phyloP scores from a whole-genome alignment of 2,329 filamentous ascomycete genomes.

The Ramichloridium luteum region DNA sequence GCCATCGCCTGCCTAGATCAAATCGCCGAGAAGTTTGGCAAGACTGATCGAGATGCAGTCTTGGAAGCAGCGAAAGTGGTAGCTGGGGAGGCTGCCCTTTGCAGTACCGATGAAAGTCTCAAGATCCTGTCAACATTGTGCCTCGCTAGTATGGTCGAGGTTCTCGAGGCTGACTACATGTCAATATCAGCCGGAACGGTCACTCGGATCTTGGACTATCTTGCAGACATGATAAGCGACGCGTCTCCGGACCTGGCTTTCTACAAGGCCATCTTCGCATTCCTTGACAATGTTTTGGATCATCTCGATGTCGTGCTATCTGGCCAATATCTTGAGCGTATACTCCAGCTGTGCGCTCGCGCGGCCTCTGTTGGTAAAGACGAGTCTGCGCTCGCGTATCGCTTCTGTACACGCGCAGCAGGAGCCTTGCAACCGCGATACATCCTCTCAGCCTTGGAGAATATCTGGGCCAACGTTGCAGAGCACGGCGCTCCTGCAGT shows the following conservation, averaged over 20 bases:
- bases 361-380: conserved; percentile 40
- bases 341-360: conserved; percentile 59
- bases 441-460: conserved; percentile 60
- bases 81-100: conserved; percentile 62
- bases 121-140: conserved; percentile 78
- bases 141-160: conserved; percentile 77
- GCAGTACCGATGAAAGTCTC: conserved; percentile 58
- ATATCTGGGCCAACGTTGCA: conserved; percentile 54
- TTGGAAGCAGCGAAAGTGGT: conserved; percentile 64
- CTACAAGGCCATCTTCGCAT: conserved; percentile 70
- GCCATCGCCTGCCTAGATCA: conserved; percentile 84
- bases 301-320: conserved; percentile 85
- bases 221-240: conserved; percentile 49
- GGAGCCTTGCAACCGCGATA: conserved; percentile 65
- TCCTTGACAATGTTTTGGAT: conserved; percentile 67
- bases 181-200: conserved; percentile 68
- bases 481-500: conserved; percentile 38
- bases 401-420: conserved; percentile 63
- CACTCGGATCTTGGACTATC: conserved; percentile 56
- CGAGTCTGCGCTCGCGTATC: conserved; percentile 7
- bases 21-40: conserved; percentile 89
- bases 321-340: conserved; percentile 55
- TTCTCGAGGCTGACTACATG: conserved; percentile 74
- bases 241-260: conserved; percentile 48
- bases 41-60: conserved; percentile 71